Percentiles rank a stretch among this genome's conserved stretches.
Evolutionary conservation across 176 grass and related monocot genomes (phyloP).

Genomic region (Bonia amplexicaulis): DNA sequence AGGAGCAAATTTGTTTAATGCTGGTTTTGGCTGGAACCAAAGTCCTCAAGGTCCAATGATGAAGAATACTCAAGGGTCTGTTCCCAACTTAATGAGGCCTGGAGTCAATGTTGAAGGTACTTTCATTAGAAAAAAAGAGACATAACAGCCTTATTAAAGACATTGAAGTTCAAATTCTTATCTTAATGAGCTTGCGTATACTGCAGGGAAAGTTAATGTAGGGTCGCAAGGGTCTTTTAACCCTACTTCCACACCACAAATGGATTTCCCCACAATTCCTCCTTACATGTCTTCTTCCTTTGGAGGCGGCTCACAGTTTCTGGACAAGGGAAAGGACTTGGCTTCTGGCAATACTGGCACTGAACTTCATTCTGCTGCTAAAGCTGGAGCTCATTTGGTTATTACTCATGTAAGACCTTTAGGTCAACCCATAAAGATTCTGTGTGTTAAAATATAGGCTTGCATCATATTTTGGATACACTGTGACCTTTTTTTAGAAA

Average conservation of each 20-base stretch:
- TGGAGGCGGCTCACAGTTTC: slow-evolving; percentile 69
- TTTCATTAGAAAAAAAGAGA: slow-evolving; percentile 18
- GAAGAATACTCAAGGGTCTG: slow-evolving; percentile 65
- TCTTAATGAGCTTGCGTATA: slow-evolving; percentile 26
- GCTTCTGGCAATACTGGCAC: slow-evolving; percentile 39
- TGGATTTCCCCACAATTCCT: slow-evolving; percentile 39
- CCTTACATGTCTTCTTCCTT: slow-evolving; percentile 53
- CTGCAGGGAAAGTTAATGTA: slow-evolving; percentile 63
- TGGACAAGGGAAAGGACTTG: slow-evolving; percentile 82
- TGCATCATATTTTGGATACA: slow-evolving; percentile 10
- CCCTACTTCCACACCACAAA: slow-evolving; percentile 44
- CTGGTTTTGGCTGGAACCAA: slow-evolving; percentile 73
- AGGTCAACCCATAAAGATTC: slow-evolving; percentile 10
- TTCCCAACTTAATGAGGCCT: slow-evolving; percentile 51
- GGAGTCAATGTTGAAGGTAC: slow-evolving; percentile 61
- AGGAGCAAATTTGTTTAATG: slow-evolving; percentile 57
- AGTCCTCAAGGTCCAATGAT: slow-evolving; percentile 48
- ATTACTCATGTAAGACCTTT: slow-evolving; percentile 37
- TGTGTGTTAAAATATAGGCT: slow-evolving; percentile 7
- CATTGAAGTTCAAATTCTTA: slow-evolving; percentile 19
- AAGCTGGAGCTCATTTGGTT: slow-evolving; percentile 40
- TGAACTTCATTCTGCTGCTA: slow-evolving; percentile 58
- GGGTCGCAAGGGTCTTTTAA: slow-evolving; percentile 56
- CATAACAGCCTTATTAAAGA: slow-evolving; percentile 1
- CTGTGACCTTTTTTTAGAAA: not conserved